Base-by-base conservation (phyloP, 176 grass and related monocot genomes). In the Chloris gayana region DNA sequence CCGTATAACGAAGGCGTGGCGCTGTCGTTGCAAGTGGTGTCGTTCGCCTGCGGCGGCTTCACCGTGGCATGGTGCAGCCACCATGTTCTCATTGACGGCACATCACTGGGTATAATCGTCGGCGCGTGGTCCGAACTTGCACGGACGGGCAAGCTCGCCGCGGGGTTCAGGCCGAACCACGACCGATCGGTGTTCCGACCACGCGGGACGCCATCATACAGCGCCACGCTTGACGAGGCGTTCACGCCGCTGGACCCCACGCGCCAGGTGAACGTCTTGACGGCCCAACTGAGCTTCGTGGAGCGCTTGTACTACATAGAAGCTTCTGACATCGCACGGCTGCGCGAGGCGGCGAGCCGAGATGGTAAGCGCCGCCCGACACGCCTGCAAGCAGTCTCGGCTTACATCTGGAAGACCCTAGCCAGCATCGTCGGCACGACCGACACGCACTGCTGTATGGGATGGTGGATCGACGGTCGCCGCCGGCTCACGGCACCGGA, bases 31-130 rank as follows among this genome's bases (percentile, higher is more conserved):
- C 85, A 91, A 67, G 8, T 91, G 68, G 77, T 88, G 4, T 68
- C 59, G 26, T 91, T 91, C 49, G 29, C 69, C 0, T 92, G 86
- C 67, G 86, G 83, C 2, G 86, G 83, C 10, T 92, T 88, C 83
- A 34, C 83, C 41, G 42, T 92, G 25, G 62, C 79, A 59, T 92
- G 83, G 86, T 41, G 56, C 44, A 83, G 35, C 17, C 84, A 70
- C 53, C 90, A 92, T 9, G 4, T 77, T 9, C 64, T 92, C 42
- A 12, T 61, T 0, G 86, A 92, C 24, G 90, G 86, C 2, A 15
- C 64, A 4, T 60, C 85, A 6, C 5, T 91, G 11, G 34, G 73
- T 53, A 14, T 47, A 14, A 51, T 86, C 19, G 60, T 70, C 24
- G 45, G 34, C 41, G 41, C 60, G 31, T 89, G 83, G 83, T 76